phyloP scores from a whole-genome alignment of 371 early-diverging fungal species.

The Polyrhizophydium stewartii region DNA sequence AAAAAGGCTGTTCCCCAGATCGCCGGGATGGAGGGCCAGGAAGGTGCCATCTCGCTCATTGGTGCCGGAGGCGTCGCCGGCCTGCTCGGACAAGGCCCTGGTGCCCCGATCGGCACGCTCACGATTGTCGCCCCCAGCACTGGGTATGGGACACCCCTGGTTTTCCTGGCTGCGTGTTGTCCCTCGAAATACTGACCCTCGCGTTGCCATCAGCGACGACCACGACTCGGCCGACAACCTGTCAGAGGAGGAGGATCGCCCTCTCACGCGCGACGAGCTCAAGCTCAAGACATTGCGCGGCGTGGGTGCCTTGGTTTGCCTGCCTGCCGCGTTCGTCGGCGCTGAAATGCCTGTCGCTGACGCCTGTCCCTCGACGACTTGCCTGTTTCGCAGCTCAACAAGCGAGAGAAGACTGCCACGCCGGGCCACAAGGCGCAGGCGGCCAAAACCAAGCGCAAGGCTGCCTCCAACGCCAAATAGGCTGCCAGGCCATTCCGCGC shows the following conservation, averaged over 20 bases:
- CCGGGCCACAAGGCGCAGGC: conserved; percentile 5
- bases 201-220: conserved; percentile 31
- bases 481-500: too few relatives aligned
- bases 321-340: not conserved
- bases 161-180: not conserved
- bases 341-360: not conserved
- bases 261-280: conserved; percentile 45
- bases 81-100: conserved; percentile 44
- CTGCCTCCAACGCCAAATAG: not conserved
- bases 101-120: conserved; percentile 34
- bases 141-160: conserved; percentile 22
- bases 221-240: conserved; percentile 41
- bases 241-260: conserved; percentile 48
- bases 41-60: conserved; percentile 10
- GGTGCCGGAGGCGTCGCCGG: conserved; percentile 33
- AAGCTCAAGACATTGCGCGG: conserved; percentile 41
- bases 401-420: conserved; percentile 17
- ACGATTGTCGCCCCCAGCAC: conserved; percentile 44
- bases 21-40: conserved; percentile 7
- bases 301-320: conserved; percentile 25
- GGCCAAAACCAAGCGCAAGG: conserved; percentile 9
- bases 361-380: not conserved
- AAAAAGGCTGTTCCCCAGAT: conserved; percentile 24
- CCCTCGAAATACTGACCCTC: not conserved
- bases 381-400: conserved; percentile 9